These are phyloP conservation scores for Ophiocytium majus DNA, from an alignment of 352 stramenopile genomes.

Conservation along the genomic window DNA sequence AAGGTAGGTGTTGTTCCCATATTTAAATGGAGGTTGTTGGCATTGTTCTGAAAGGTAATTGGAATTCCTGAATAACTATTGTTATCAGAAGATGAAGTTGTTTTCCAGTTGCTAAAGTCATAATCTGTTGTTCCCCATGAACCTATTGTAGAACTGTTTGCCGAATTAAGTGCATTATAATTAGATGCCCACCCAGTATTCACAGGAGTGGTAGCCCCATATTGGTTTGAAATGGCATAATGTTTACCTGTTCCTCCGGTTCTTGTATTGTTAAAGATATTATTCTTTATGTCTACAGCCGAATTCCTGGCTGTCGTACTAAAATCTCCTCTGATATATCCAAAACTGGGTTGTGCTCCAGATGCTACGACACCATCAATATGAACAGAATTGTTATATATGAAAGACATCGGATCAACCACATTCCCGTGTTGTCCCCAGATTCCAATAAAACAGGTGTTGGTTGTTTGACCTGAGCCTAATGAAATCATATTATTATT, in stretches of 20 bases:
- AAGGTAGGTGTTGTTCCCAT: slow-evolving; percentile 4
- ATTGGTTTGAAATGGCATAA: background rate
- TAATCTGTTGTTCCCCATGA: background rate
- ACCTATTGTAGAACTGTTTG: background rate
- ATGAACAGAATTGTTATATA: background rate
- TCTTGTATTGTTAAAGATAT: slow-evolving; percentile 1
- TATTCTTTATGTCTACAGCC: slow-evolving; percentile 1
- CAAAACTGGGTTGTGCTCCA: background rate
- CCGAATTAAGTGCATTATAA: background rate
- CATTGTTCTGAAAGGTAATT: background rate
- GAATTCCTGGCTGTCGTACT: background rate
- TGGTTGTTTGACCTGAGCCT: background rate
- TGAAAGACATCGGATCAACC: background rate
- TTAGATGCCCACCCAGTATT: background rate
- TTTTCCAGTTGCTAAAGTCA: background rate
- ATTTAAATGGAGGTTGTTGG: slow-evolving; percentile 10
- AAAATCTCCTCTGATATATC: background rate
- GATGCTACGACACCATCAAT: background rate
- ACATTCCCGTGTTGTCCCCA: background rate
- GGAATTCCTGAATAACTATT: background rate
- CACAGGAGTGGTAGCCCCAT: background rate
- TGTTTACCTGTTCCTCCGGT: slow-evolving; percentile 13
- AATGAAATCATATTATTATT: slow-evolving; percentile 16
- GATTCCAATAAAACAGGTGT: background rate
- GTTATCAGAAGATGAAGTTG: background rate